A percentile compares a stretch with the other conserved stretches of the same genome.
Conservation (phyloP, 2,329 filamentous ascomycete genomes). For the Pseudocercospora eumusae region DNA sequence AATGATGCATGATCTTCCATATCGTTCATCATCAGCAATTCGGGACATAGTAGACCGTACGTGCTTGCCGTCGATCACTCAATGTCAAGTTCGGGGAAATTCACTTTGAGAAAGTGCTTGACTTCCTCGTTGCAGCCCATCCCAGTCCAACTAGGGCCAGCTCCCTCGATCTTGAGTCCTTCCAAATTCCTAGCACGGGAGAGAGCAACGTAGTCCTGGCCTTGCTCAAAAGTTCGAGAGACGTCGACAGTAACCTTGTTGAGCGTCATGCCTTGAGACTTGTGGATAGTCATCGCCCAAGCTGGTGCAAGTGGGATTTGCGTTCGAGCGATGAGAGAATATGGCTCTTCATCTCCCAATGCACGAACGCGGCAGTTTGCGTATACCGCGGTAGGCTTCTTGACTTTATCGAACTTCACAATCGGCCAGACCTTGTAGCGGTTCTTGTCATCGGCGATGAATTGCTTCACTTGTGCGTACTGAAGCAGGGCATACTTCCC, state of each 20-base stretch:
- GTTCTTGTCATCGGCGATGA: neutral
- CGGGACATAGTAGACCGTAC: no score
- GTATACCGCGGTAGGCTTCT: slow-evolving; percentile 21
- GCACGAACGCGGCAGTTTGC: no score
- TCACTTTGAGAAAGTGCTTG: neutral
- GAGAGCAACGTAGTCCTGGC: slow-evolving; percentile 64
- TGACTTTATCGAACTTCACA: slow-evolving; percentile 56
- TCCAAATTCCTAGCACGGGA: slow-evolving; percentile 54
- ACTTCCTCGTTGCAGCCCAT: neutral
- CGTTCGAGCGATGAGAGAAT: slow-evolving; percentile 53
- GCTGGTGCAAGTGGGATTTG: slow-evolving; percentile 33
- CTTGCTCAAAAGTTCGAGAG: slow-evolving; percentile 54
- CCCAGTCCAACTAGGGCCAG: no score
- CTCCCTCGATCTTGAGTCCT: slow-evolving; percentile 36
- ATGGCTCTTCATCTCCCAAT: slow-evolving; percentile 44
- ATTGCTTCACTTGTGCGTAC: neutral
- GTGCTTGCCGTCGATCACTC: neutral
- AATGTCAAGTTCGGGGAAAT: neutral
- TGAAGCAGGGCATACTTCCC: neutral
- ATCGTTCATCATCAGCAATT: no score
- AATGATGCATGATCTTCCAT: no score
- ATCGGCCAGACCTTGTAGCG: slow-evolving; percentile 42
- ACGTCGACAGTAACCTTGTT: slow-evolving; percentile 56
- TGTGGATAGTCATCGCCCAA: neutral
- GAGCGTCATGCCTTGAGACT: neutral